phyloP scores from a whole-genome alignment of 2,329 filamentous ascomycete species.

The Cladosporium sp. region DNA sequence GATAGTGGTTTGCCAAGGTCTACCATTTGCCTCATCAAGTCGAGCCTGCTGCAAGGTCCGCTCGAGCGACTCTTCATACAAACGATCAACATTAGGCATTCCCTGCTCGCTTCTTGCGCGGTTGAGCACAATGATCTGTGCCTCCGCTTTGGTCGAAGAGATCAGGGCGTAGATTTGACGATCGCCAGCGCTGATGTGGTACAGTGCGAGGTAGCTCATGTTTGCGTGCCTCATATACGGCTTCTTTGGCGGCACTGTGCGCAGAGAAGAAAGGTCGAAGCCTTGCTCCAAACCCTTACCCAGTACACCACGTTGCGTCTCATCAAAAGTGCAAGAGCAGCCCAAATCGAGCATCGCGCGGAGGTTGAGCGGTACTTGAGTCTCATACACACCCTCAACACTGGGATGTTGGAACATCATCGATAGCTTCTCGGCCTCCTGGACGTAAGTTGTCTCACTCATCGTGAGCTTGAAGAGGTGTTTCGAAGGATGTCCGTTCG shows the following conservation, averaged over 20 bases:
- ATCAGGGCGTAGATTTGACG: constrained; percentile 92
- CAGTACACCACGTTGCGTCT: constrained; percentile 83
- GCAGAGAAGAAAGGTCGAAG: constrained; percentile 79
- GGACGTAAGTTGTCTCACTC: constrained; percentile 82
- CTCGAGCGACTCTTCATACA: constrained; percentile 74
- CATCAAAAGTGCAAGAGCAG: constrained; percentile 89
- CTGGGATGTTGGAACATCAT: constrained; percentile 86
- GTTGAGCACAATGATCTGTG: constrained; percentile 85
- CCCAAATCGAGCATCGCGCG: constrained; percentile 87
- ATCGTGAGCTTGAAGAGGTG: constrained; percentile 94
- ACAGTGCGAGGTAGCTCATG: constrained; percentile 85
- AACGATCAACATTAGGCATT: constrained; percentile 83
- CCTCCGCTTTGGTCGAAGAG: constrained; percentile 76
- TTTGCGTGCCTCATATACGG: constrained; percentile 71
- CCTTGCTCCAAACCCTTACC: constrained; percentile 91
- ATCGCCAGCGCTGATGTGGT: constrained; percentile 88
- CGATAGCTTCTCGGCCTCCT: constrained; percentile 78
- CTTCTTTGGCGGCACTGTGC: constrained; percentile 64
- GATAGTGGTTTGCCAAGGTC: constrained; percentile 77
- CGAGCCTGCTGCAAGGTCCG: constrained; percentile 42
- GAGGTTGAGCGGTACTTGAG: constrained; percentile 81
- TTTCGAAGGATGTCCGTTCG: constrained; percentile 90
- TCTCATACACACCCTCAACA: constrained; percentile 97
- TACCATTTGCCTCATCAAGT: constrained; percentile 64
- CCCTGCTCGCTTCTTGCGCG: constrained; percentile 78